Evolutionary conservation across 2,329 filamentous ascomycete genomes (phyloP), one percentile per base, ranked within the genome.

Genomic region (Pseudogymnoascus sp.): DNA sequence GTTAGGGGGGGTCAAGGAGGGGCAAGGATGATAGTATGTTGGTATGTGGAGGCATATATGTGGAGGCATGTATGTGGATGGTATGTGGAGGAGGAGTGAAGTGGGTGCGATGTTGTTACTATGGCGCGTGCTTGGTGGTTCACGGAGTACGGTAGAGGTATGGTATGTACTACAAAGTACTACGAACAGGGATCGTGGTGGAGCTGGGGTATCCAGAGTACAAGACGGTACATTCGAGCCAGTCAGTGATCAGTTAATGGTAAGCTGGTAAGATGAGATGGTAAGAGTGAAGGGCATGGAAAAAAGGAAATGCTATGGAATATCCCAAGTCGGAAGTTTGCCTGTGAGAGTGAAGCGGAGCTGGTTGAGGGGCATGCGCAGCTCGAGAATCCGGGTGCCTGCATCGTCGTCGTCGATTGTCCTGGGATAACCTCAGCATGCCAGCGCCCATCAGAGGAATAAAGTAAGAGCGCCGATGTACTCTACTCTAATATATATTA

Each of bases 391-490:
- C 45, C 45, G 25, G n/a, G 45, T 52, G 25, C 25, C 45, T 52
- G n/a, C 25, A 52, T 52, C 22, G 42, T 52, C n/a, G 23, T 30
- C 5, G 45, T 14, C n/a, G 45, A 16, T 52, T n/a, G 14, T 2
- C 45, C 23, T 11, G 42, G 14, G 23, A 52, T 52, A 52, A 52
- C 45, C 25, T 52, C 45, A 52, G 19, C 14, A 52, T 52, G 45
- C 45, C 45, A 30, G 45, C 45, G 45, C 45, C n/a, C 45, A 30
- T 52, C 45, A 30, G 45, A 52, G 42, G 14, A 52, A 52, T 52
- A 52, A 11, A 52, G 45, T 52, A 23, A 30, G 25, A 49, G 42
- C 25, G 14, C 19, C 45, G 45, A 16, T 16, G 45, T 52, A 52
- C 12, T 19, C 12, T 49, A 11, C 45, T 14, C 45, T 52, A 52